Evolutionary conservation across 306 rosid species (phyloP), one percentile per base, ranked within the genome.

Genomic region (barrel medic (Medicago truncatula)): DNA sequence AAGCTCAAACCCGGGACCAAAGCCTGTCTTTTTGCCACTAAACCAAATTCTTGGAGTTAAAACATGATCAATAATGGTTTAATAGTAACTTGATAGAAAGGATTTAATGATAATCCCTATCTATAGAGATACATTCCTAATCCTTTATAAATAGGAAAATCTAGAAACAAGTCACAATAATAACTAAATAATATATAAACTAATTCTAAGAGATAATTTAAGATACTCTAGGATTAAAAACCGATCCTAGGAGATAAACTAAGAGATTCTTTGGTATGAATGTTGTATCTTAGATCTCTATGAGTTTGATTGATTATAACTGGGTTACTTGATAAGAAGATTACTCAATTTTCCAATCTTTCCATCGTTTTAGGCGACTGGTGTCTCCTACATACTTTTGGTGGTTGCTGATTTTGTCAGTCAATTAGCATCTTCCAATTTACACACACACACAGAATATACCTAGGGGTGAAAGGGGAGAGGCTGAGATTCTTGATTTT

Each of bases 191-290:
- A 58, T 6, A 58, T 58, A 58, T 3, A 23, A 13, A 58, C 16
- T 23, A 58, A 58, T 58, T 8, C 64, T 12, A 58, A 58, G 39
- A 58, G 4, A 58, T 58, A 58, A 58, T 58, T 58, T 58, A 58
- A 58, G 36, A 58, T 58, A 58, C 38, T 5, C 38, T 58, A 58
- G 62, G 34, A 56, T 56, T 8, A 17, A 9, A 53, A 16, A 53
- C 23, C 25, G 11, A 53, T 16, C 59, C 59, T 53, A 53, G 62
- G 34, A 56, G 61, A 56, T 56, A 56, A 56, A 56, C 14, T 20
- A 56, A 56, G 62, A 56, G 98, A 80, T 95, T 87, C 86, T 86
- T 90, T 71, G 97, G 98, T 95, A 92, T 73, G 80, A 71, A 79
- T 68, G 59, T 58, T 61, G 23, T 77, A 70, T 75, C 78, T 72